Evolutionary conservation across 441 rosid species (phyloP), one percentile per base, ranked within the genome.

Genomic region (Cnidoscolus chayamansa): DNA sequence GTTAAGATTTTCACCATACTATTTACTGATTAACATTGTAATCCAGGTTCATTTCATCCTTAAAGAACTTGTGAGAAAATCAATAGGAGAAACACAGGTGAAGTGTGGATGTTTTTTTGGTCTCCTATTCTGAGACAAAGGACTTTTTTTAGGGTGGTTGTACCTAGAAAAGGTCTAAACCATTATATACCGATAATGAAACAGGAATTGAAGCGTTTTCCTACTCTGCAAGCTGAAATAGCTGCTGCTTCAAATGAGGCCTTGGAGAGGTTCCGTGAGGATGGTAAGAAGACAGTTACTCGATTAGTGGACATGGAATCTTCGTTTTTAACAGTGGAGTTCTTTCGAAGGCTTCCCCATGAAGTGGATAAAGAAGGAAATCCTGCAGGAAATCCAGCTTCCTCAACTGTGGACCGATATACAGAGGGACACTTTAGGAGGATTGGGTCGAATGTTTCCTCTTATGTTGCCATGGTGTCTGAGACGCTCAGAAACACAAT

Each of bases 281-380:
- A 90, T 30, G 73, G 97, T 71, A 86, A 77, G 85, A 90, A 86
- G 80, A 89, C 94, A 1, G 92, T 82, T 50, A 3, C 86, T 32
- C 83, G 93, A 20, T 71, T 92, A 78, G 97, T 92, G 25, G 97
- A 92, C 70, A 92, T 92, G 97, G 97, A 92, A 76, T 80, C 97
- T 45, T 87, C 94, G 1, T 92, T 90, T 69, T 82, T 92, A 56
- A 92, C 97, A 0, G 97, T 89, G 48, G 97, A 92, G 10, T 92
- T 92, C 88, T 92, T 92, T 72, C 84, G 97, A 57, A 90, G 76
- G 77, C 94, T 92, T 70, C 97, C 90, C 0, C 96, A 88, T 76
- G 90, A 87, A 86, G 74, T 83, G 62, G 94, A 86, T 72, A 87
- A 76, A 76, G 80, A 70, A 48, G 87, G 84, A 77, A 77, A 76